Percentiles rank a stretch among this genome's conserved stretches.
Conservation (phyloP, 2,329 filamentous ascomycete species). For the Ramichloridium luteum region DNA sequence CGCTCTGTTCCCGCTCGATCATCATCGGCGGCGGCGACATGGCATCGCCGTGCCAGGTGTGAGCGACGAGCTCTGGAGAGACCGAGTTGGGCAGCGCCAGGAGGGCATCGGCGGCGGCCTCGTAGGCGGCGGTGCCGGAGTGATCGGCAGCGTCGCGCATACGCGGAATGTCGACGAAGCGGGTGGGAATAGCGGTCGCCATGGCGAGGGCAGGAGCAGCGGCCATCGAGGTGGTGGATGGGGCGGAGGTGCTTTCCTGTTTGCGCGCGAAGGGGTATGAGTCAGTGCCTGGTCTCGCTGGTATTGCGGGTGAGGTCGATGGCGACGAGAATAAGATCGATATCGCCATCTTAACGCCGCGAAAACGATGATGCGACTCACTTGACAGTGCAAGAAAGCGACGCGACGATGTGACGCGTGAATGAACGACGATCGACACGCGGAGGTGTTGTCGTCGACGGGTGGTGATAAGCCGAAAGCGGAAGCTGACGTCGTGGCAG, state of each 20-base stretch:
- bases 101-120: constrained; percentile 39
- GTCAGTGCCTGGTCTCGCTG: constrained; percentile 16
- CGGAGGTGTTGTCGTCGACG: constrained; percentile 8
- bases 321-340: no score
- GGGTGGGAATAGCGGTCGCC: constrained; percentile 23
- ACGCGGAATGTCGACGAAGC: constrained; percentile 20
- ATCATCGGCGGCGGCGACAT: constrained; percentile 34
- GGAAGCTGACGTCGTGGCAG: no score
- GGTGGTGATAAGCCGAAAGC: no score
- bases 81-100: constrained; percentile 93
- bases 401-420: constrained; percentile 7
- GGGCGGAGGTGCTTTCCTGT: constrained; percentile 24
- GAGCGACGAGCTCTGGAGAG: constrained; percentile 73
- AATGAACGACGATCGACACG: not conserved
- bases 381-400: constrained; percentile 26
- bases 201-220: constrained; percentile 20
- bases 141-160: constrained; percentile 14
- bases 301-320: no score
- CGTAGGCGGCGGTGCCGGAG: constrained; percentile 18
- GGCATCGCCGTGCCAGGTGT: constrained; percentile 53
- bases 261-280: constrained; percentile 11
- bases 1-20: constrained; percentile 59
- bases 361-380: constrained; percentile 21
- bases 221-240: constrained; percentile 21
- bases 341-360: no score